Evolutionary conservation across 148 eudicot genomes (phyloP), one percentile per base, ranked within the genome.

Genomic region (Silene latifolia): DNA sequence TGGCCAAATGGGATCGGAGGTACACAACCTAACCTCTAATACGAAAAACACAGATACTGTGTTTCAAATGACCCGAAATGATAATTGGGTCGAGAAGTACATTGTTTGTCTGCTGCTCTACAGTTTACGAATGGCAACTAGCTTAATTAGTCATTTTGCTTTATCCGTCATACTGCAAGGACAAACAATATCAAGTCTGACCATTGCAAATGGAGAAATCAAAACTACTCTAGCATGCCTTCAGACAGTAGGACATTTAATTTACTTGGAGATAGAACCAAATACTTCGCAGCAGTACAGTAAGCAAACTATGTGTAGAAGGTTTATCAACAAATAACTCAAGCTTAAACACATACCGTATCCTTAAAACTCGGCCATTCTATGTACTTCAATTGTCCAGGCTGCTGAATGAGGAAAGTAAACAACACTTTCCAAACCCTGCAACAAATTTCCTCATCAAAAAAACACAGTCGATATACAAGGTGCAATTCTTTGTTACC

Each of bases 331-430:
- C 53, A 42, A 67, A 4, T 19, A 67, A 42, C 10, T n/a, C 8
- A 9, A 67, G 19, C 2, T 32, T 64, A 4, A 32, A 29, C 9
- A 67, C 71, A 72, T 75, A 93, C 97, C 82, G 98, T 91, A 83
- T 87, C 86, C 76, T 80, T 85, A 76, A 91, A 91, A 81, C 88
- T 82, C 51, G 96, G 98, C 98, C 92, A 90, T 68, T 93, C 93
- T 51, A 91, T 79, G 81, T 91, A 84, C 83, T 89, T 91, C 66
- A 88, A 72, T 78, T 86, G 86, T 47, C 85, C 83, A 71, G 92
- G 92, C 75, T 88, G 89, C 77, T 86, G 84, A 56, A 62, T 70
- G 42, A 86, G 88, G 85, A 88, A 88, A 59, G 67, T 24, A 53
- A 81, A 47, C 64, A 88, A 64, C 15, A 42, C 23, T 39, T 76